phyloP scores from a whole-genome alignment of 306 rosid genomes.

The Rosa lucieae region DNA sequence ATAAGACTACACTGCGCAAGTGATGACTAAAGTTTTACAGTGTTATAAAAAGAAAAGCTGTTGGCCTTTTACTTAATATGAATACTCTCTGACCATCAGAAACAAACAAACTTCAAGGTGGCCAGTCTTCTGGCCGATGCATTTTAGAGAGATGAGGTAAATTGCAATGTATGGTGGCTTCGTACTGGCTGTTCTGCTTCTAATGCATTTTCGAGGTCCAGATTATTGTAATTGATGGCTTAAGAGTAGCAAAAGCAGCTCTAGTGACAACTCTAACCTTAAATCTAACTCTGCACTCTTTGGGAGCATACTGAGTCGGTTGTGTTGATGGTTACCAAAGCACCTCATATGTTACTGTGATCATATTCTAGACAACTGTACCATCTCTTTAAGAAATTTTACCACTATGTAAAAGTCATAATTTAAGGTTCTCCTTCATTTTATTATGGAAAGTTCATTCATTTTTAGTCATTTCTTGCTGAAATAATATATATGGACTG shows the following conservation, averaged over 20 bases:
- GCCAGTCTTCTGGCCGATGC: no score
- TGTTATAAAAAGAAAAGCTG: background rate
- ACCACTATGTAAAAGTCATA: background rate
- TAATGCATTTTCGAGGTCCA: background rate
- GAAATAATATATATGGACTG: conserved; percentile 8
- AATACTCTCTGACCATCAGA: background rate
- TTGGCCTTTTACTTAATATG: background rate
- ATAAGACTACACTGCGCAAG: background rate
- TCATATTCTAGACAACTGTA: background rate
- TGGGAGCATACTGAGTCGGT: background rate
- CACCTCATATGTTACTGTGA: background rate
- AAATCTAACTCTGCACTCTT: background rate
- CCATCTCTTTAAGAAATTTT: background rate
- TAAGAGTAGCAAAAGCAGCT: background rate
- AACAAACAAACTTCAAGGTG: background rate
- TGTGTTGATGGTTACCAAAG: background rate
- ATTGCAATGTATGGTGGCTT: no score
- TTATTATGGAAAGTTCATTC: background rate
- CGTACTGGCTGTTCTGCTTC: background rate
- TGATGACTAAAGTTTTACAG: background rate
- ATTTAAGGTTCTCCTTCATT: background rate
- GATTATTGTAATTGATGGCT: background rate
- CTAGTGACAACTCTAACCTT: background rate
- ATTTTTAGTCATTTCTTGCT: background rate
- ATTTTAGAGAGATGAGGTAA: no score